phyloP scores from a whole-genome alignment of 805 yeast species.

The Wickerhamomyces queroliae region DNA sequence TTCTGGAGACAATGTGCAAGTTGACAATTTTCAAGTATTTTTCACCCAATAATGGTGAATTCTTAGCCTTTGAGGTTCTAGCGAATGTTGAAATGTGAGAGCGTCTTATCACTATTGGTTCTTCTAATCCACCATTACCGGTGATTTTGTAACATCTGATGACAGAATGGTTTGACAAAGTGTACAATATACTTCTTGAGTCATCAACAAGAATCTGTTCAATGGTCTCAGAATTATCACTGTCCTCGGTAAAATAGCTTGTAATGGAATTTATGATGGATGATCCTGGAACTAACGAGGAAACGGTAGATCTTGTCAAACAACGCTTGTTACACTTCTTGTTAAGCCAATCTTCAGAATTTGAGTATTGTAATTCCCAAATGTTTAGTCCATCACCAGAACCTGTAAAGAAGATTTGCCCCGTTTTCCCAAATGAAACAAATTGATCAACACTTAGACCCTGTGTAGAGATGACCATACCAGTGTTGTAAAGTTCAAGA shows the following conservation, averaged over 20 bases:
- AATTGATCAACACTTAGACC: slow-evolving; percentile 71
- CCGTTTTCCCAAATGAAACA: slow-evolving; percentile 51
- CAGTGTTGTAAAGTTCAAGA: slow-evolving; percentile 74
- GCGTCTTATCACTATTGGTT: slow-evolving; percentile 32
- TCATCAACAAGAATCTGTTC: slow-evolving; percentile 67
- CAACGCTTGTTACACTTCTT: slow-evolving; percentile 81
- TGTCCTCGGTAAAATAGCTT: slow-evolving; percentile 23
- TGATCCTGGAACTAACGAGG: slow-evolving; percentile 42
- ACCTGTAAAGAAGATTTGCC: slow-evolving; percentile 84
- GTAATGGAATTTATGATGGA: slow-evolving; percentile 29
- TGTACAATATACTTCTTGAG: slow-evolving; percentile 69
- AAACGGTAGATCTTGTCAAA: slow-evolving; percentile 60
- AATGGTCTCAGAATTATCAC: slow-evolving; percentile 47
- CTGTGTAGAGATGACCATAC: slow-evolving; percentile 70
- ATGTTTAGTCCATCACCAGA: slow-evolving; percentile 68
- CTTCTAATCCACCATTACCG: slow-evolving; percentile 34
- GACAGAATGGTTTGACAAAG: slow-evolving; percentile 77
- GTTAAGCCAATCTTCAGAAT: slow-evolving; percentile 80
- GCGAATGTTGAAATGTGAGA: slow-evolving; percentile 31
- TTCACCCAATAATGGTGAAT: slow-evolving; percentile 49
- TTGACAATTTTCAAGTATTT: slow-evolving; percentile 57
- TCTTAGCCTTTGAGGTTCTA: slow-evolving; percentile 38
- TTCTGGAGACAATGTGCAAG: slow-evolving; percentile 52
- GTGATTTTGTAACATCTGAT: slow-evolving; percentile 70
- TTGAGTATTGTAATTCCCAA: slow-evolving; percentile 84